These are phyloP conservation scores for Przewalskia tangutica DNA, from an alignment of 257 asterid genomes.

Conservation along the genomic window DNA sequence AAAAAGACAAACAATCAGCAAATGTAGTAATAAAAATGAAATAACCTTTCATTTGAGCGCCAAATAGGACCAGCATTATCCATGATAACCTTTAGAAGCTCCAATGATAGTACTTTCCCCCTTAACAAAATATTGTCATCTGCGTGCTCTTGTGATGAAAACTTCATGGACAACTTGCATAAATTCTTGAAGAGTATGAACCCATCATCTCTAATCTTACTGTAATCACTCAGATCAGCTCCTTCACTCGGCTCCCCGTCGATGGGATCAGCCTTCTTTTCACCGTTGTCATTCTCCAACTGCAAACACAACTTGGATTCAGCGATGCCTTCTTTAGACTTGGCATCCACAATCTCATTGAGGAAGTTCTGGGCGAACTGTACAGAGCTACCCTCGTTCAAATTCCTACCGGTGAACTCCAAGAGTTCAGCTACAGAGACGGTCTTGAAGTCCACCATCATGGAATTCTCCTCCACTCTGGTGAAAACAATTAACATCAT, in stretches of 20 bases:
- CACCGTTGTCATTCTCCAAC: constrained; percentile 28
- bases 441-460: constrained; percentile 43
- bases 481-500: constrained; percentile 87
- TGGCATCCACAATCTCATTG: constrained; percentile 62
- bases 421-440: constrained; percentile 65
- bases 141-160: constrained; percentile 71
- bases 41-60: constrained; percentile 89
- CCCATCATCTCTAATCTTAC: constrained; percentile 85
- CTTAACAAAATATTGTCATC: constrained; percentile 94
- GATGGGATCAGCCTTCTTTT: constrained; percentile 21
- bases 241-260: constrained; percentile 21
- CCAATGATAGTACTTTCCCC: constrained; percentile 86
- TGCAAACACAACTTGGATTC: constrained; percentile 19
- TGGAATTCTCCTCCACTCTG: constrained; percentile 66
- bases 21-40: neutral
- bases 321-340: constrained; percentile 59
- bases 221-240: constrained; percentile 40
- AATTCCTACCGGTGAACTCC: constrained; percentile 87
- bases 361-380: constrained; percentile 74
- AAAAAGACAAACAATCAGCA: neutral
- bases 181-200: constrained; percentile 83
- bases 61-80: constrained; percentile 83
- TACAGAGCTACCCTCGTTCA: constrained; percentile 86
- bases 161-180: constrained; percentile 95
- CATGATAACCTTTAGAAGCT: constrained; percentile 88